Base-by-base conservation (phyloP, 108 stramenopile species). In the Fistulifera pelliculosa region DNA sequence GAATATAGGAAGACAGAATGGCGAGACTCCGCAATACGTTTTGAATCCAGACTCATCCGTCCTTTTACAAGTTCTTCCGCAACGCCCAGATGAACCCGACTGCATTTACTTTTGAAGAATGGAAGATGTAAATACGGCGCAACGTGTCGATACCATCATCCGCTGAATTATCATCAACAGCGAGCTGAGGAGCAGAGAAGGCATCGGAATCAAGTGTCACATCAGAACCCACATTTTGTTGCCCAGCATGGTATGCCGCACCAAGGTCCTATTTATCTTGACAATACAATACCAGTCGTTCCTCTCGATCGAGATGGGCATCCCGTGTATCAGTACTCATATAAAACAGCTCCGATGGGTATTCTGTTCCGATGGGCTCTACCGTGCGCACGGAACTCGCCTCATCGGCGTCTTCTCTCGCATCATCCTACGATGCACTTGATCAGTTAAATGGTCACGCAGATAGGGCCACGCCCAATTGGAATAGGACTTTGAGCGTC, bases 101-200 rank as follows among this genome's bases (percentile, higher is more conserved):
- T 94, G 94, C 60, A 83, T 86, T 47, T 92, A 83, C 59, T 94
- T 87, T 50, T 90, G 31, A 77, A 87, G 56, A 87, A 90, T 62
- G 94, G 88, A 8, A 58, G 83, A 8, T 94, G 94, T 70, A 91
- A 88, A 69, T 94, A 88, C 57, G 94, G 94, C 21, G 73, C 81
- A 31, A 87, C 87, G 0, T 94, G 94, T 59, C 77, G 90, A 41
- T 94, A 90, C 56, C 94, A 94, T 54, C 94, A 94, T 60, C 94
- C 94, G 4, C 51, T 93, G 21, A 75, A 59, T 45, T 49, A 47
- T 40, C 44, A 71, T 48, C 60, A 69, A 27, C 47, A 27, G 7
- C 24, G 41, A 26, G 18, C 27, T 4, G 41, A 52, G 24, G 27
- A 43, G 4, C 50, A 60, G 17, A 27, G 64, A 26, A 35, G 31